A percentile compares a stretch with the other conserved stretches of the same genome.
Conservation (phyloP, 192 early-diverging fungal species). For the Backusella liffmaniae region DNA sequence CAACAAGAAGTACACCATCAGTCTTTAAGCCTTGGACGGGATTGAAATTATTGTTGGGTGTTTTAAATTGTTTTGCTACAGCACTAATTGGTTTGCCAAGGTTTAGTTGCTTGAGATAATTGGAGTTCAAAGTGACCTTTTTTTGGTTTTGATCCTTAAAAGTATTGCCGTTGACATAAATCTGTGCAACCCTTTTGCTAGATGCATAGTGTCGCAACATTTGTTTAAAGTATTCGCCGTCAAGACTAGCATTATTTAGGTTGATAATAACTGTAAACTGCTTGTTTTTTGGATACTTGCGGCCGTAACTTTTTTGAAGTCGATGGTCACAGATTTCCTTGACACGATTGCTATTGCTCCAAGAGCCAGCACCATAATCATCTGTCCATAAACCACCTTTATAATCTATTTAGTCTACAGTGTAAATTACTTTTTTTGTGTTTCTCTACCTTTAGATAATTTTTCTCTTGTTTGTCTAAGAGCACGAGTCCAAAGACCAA, state of each 20-base stretch:
- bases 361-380: background rate
- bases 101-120: background rate
- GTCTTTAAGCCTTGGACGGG: slow-evolving; percentile 20
- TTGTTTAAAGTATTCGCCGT: background rate
- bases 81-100: background rate
- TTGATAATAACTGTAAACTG: background rate
- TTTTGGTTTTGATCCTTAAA: background rate
- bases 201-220: background rate
- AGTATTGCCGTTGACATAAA: background rate
- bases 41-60: slow-evolving; percentile 37
- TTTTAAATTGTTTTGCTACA: slow-evolving; percentile 1
- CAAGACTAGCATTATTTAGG: background rate
- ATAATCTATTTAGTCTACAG: background rate
- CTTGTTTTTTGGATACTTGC: background rate
- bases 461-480: background rate
- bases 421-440: background rate
- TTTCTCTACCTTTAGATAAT: background rate
- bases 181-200: background rate
- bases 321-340: background rate
- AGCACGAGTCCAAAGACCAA: slow-evolving; percentile 17
- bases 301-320: background rate
- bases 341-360: background rate
- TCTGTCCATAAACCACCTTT: slow-evolving; percentile 6
- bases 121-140: background rate
- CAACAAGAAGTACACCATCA: slow-evolving; percentile 18